phyloP scores from a whole-genome alignment of 2,329 filamentous ascomycete species.

The Phaeoacremonium minimum region DNA sequence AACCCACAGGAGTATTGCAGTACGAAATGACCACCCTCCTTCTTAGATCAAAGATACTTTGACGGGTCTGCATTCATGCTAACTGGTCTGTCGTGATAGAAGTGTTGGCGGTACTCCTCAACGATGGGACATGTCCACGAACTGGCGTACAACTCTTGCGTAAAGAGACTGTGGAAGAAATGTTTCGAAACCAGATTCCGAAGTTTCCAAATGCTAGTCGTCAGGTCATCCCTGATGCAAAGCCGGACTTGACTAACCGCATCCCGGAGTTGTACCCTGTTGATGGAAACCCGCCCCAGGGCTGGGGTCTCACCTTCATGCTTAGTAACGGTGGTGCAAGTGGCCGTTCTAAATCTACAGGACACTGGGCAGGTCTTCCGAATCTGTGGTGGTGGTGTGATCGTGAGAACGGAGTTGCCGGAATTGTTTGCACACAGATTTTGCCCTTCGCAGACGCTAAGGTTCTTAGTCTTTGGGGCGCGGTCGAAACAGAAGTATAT shows the following conservation, averaged over 20 bases:
- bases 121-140: slow-evolving; percentile 53
- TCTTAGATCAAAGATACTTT: neutral
- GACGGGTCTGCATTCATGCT: neutral
- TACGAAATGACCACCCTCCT: slow-evolving; percentile 22
- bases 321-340: slow-evolving; percentile 38
- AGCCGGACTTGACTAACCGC: slow-evolving; percentile 38
- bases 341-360: slow-evolving; percentile 42
- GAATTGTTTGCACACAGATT: slow-evolving; percentile 39
- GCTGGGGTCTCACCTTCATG: slow-evolving; percentile 57
- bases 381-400: slow-evolving; percentile 59
- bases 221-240: slow-evolving; percentile 33
- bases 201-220: slow-evolving; percentile 43
- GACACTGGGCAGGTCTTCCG: slow-evolving; percentile 49
- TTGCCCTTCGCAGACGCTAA: slow-evolving; percentile 35
- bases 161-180: slow-evolving; percentile 49
- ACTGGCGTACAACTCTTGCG: slow-evolving; percentile 49
- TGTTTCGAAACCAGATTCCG: slow-evolving; percentile 59
- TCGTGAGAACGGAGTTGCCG: slow-evolving; percentile 49
- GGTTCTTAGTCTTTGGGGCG: slow-evolving; percentile 28
- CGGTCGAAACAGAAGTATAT: slow-evolving; percentile 27
- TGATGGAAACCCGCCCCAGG: slow-evolving; percentile 43
- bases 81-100: slow-evolving; percentile 26
- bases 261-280: slow-evolving; percentile 43
- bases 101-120: slow-evolving; percentile 55
- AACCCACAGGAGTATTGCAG: slow-evolving; percentile 51